These are phyloP conservation scores for Trichosporon inkin DNA, from an alignment of 1,284 basidiomycete genomes.

Conservation along the genomic window DNA sequence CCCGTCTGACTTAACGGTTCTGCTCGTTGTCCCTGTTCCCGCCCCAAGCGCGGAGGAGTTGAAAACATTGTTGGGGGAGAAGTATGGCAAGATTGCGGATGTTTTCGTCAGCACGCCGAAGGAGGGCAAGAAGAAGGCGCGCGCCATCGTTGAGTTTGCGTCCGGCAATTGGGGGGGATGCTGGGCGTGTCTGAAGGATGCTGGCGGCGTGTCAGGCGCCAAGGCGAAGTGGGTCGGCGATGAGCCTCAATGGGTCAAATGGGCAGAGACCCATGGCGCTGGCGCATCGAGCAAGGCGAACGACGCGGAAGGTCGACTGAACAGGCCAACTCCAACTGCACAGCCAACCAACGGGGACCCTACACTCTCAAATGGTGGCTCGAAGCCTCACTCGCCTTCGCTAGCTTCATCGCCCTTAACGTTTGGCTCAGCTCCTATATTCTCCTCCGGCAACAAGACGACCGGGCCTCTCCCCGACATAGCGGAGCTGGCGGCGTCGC, in stretches of 20 bases:
- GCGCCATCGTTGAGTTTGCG: constrained; percentile 48
- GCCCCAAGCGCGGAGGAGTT: constrained; percentile 19
- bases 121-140: constrained; percentile 51
- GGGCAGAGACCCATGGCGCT: constrained; percentile 59
- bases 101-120: constrained; percentile 31
- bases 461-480: constrained; percentile 30
- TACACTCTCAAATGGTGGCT: constrained; percentile 11
- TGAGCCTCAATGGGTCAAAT: constrained; percentile 68
- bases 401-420: background rate
- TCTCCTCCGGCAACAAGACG: constrained; percentile 23
- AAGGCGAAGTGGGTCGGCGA: constrained; percentile 64
- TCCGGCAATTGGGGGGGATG: constrained; percentile 52
- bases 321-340: too few species aligned
- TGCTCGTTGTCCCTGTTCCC: constrained; percentile 38
- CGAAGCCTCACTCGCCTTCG: constrained; percentile 15
- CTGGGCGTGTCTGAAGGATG: constrained; percentile 45
- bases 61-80: constrained; percentile 16
- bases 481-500: background rate
- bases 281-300: background rate
- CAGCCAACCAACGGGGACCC: background rate
- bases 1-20: constrained; percentile 40
- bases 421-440: constrained; percentile 27
- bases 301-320: background rate
- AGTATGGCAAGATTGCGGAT: constrained; percentile 44
- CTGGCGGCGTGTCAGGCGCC: constrained; percentile 51